Base-by-base conservation (phyloP, 768 basidiomycete genomes). In the Rhodocollybia butyracea region DNA sequence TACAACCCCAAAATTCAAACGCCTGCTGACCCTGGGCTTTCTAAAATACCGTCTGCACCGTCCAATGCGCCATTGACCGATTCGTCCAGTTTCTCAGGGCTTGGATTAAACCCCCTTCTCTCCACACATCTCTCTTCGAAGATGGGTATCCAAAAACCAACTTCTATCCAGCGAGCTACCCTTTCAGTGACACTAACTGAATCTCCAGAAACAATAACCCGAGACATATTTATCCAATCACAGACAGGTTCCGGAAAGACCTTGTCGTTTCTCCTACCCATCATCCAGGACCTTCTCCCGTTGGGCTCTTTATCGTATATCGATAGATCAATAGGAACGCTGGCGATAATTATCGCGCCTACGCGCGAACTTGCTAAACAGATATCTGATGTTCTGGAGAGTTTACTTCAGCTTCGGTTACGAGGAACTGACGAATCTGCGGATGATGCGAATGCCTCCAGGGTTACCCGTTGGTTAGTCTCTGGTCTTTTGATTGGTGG, bases 211-310 rank as follows among this genome's bases (percentile, higher is more conserved):
- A 73, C 68, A 59, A 71, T 70, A 57, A 59, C 62, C 46, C 77
- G 89, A 57, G 94, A 96, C 69, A 82, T 90, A 13, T 95, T 97
- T 69, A 91, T 98, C 54, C 95, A 97, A 69, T 91, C 94, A 12
- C 94, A 98, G 68, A 98, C 96, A 8, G 96, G 96, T 54, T 98
- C 95, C 0, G 96, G 96, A 65, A 98, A 98, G 73, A 98, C 95
- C 0, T 74, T 98, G 22, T 83, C 94, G 3, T 98, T 91, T 74
- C 82, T 98, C 22, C 83, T 98, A 11, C 96, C 96, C 26, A 93
- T 98, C 68, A 82, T 98, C 41, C 92, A 98, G 59, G 94, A 96
- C 68, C 87, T 98, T 51, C 81, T 98, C 32, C 92, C 94, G 1
- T 78, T 98, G 47, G 89, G 91, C 54, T 83, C 86, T 12, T 79